phyloP scores from a whole-genome alignment of 768 basidiomycete genomes.

The Solioccasus polychromus region DNA sequence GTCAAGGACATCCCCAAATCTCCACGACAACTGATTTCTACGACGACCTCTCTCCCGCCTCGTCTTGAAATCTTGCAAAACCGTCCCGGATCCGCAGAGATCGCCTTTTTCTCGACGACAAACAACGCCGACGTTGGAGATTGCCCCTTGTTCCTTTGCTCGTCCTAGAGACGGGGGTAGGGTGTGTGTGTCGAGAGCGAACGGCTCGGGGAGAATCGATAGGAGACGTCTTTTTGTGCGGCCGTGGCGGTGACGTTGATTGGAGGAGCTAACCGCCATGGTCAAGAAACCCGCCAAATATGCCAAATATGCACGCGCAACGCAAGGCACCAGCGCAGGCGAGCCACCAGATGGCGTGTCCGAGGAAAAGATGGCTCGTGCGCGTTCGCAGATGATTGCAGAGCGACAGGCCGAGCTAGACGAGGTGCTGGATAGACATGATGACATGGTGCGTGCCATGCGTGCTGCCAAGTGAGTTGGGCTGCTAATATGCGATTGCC shows the following conservation, averaged over 20 bases:
- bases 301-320: neutral
- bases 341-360: slow-evolving; percentile 8
- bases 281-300: slow-evolving; percentile 21
- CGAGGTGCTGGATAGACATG: slow-evolving; percentile 61
- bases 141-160: too few relatives aligned
- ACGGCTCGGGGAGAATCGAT: too few relatives aligned
- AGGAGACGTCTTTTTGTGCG: neutral
- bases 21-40: slow-evolving; percentile 3
- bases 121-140: neutral
- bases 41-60: neutral
- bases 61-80: slow-evolving; percentile 61
- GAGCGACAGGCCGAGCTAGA: slow-evolving; percentile 61
- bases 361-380: slow-evolving; percentile 28
- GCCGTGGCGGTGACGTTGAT: slow-evolving; percentile 8
- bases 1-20: slow-evolving; percentile 10
- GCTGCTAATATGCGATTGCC: neutral
- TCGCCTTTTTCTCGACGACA: slow-evolving; percentile 34
- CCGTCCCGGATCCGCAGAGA: slow-evolving; percentile 66
- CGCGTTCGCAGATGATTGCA: slow-evolving; percentile 48
- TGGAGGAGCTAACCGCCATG: slow-evolving; percentile 11
- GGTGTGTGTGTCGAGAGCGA: too few relatives aligned
- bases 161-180: neutral
- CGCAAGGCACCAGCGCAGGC: neutral
- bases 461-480: too few relatives aligned
- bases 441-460: slow-evolving; percentile 70